phyloP scores from a whole-genome alignment of 2,329 filamentous ascomycete genomes.

The Hymenoscyphus albidus region DNA sequence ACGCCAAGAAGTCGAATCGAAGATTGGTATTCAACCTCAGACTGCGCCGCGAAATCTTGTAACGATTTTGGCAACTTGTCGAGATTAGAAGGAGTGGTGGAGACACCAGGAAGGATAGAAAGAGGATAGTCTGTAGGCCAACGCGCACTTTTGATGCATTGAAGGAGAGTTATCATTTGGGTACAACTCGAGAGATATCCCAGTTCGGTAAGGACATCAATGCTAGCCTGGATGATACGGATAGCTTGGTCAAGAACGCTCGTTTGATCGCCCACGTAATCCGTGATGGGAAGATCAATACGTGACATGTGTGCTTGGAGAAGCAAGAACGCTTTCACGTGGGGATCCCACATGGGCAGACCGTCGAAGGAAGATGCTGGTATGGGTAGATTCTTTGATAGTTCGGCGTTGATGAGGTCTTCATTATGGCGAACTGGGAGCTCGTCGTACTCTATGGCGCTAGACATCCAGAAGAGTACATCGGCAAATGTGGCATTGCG shows the following conservation, averaged over 20 bases:
- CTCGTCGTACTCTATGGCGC: constrained; percentile 94
- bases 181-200: constrained; percentile 73
- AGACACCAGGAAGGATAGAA: constrained; percentile 73
- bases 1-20: constrained; percentile 52
- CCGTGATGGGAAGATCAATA: constrained; percentile 86
- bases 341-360: constrained; percentile 95
- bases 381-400: constrained; percentile 75
- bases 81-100: constrained; percentile 33
- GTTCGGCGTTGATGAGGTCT: constrained; percentile 90
- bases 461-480: constrained; percentile 86
- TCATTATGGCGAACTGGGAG: constrained; percentile 97
- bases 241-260: constrained; percentile 92
- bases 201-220: constrained; percentile 91
- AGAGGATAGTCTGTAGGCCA: constrained; percentile 83
- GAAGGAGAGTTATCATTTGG: constrained; percentile 79
- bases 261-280: constrained; percentile 93
- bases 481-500: constrained; percentile 74
- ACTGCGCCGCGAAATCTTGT: constrained; percentile 30
- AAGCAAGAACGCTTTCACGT: constrained; percentile 92
- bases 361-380: constrained; percentile 45
- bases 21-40: constrained; percentile 35
- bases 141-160: constrained; percentile 86
- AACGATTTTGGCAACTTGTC: constrained; percentile 35
- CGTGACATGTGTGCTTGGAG: constrained; percentile 94
- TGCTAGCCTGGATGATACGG: constrained; percentile 91